Base-by-base conservation (phyloP, 1,284 basidiomycete genomes). In the Ustilago hordei region DNA sequence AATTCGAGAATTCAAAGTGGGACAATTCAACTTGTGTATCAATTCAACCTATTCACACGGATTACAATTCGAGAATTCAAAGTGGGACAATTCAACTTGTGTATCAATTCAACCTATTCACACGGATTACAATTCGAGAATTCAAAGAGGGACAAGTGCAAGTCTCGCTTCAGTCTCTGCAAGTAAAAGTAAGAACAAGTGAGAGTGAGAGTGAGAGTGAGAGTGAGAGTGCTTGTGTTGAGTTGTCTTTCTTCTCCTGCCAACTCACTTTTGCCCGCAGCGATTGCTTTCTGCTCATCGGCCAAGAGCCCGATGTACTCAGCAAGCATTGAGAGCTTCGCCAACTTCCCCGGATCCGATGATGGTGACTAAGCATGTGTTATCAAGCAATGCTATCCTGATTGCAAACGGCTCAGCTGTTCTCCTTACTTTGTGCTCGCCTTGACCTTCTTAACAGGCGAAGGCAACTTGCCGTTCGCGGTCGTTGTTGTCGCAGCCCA, bases 381-480 rank as follows among this genome's bases (percentile, higher is more conserved):
- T 39, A 48, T 39, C 28, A 55, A n/a, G 36, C 55, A 19, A 56
- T 50, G 19, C 34, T 47, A 28, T 31, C n/a, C 38, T 41, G 3
- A 31, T 43, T 19, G 38, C n/a, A 31, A 43, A 48, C 4, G 45
- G n/a, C 34, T 12, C 12, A 11, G 12, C 19, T 11, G 8, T 9
- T 36, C 19, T 69, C 43, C n/a, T 45, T 19, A 67, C 67, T 75
- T 70, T 15, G 55, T 50, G 60, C 17, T 56, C 9, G 67, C 56
- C 64, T 78, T 80, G 62, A 55, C 66, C 71, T 75, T 77, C 64
- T 78, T 80, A n/a, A 65, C 57, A 12, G 74, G 39, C 41, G 69
- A 63, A 0, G 63, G 8, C 52, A 36, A 45, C 28, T 60, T 64
- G 3, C 59, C 57, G 15, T 64, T 63, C 39, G 47, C 19, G 34